These are phyloP conservation scores for Platismatia glauca DNA, from an alignment of 495 filamentous ascomycete species.

Conservation along the genomic window DNA sequence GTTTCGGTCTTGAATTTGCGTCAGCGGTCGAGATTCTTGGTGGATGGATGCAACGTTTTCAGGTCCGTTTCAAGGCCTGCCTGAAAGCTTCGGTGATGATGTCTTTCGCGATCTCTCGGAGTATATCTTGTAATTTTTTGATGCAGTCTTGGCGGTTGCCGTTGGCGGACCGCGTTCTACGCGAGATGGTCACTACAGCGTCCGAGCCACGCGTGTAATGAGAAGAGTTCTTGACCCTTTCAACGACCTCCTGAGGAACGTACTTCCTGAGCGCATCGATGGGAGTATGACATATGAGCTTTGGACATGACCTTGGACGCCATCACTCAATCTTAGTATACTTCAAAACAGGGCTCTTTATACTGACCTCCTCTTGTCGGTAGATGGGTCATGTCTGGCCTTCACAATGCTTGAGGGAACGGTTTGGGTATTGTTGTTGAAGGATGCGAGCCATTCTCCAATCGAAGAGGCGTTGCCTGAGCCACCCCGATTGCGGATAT, in stretches of 20 bases:
- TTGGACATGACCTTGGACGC: neutral
- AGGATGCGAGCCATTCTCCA: neutral
- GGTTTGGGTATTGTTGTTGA: neutral
- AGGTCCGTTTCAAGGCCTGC: neutral
- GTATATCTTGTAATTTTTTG: neutral
- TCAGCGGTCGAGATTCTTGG: neutral
- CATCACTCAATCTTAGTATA: neutral
- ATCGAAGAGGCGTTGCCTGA: neutral
- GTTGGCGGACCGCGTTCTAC: too few species aligned
- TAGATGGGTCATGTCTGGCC: neutral
- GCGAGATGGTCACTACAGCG: neutral
- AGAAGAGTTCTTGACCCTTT: neutral
- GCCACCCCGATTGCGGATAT: neutral
- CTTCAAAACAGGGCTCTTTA: neutral
- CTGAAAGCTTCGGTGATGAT: neutral
- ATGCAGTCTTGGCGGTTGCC: neutral
- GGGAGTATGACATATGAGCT: neutral
- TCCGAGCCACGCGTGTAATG: neutral
- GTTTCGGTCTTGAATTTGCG: neutral
- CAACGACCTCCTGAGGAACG: neutral
- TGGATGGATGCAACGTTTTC: neutral
- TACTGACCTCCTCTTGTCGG: neutral
- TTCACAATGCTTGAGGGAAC: neutral
- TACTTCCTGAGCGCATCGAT: neutral
- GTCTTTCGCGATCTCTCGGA: neutral